phyloP scores from a whole-genome alignment of 495 filamentous ascomycete species.

The Hyaloscypha hepaticicola region DNA sequence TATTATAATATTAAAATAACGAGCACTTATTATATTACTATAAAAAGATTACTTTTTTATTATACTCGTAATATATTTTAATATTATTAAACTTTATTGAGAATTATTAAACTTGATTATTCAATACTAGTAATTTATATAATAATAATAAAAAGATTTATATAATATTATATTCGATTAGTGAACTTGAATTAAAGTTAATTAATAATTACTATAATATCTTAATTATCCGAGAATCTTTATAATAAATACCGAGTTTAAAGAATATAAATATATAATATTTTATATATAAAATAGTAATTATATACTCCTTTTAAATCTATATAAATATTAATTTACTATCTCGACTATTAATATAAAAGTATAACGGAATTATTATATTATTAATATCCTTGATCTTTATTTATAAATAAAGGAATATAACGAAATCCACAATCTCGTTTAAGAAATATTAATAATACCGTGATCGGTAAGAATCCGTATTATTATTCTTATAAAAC shows the following conservation, averaged over 20 bases:
- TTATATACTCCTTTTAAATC: conserved; percentile 34
- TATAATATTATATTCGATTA: conserved; percentile 2
- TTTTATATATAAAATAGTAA: conserved; percentile 37
- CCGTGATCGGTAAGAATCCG: conserved; percentile 18
- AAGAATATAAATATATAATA: conserved; percentile 30
- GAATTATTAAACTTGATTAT: conserved; percentile 33
- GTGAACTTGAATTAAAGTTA: neutral
- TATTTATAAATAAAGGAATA: conserved; percentile 31
- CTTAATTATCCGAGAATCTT: conserved; percentile 34
- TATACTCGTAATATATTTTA: conserved; percentile 32
- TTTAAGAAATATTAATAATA: conserved; percentile 38
- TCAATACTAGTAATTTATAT: conserved; percentile 33
- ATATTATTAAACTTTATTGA: conserved; percentile 29
- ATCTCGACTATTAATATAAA: conserved; percentile 35
- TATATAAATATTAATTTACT: conserved; percentile 28
- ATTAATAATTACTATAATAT: conserved; percentile 21
- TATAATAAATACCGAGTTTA: conserved; percentile 33
- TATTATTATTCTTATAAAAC: conserved; percentile 25
- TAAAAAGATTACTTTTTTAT: conserved; percentile 29
- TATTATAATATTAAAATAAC: conserved; percentile 37
- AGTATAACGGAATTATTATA: conserved; percentile 30
- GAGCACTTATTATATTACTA: conserved; percentile 31
- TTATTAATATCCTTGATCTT: conserved; percentile 31
- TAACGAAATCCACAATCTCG: conserved; percentile 34
- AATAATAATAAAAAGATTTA: conserved; percentile 36